Percentiles rank a stretch among this genome's conserved stretches.
Conservation (phyloP, 495 filamentous ascomycete genomes). For the Neurospora pannonica region DNA sequence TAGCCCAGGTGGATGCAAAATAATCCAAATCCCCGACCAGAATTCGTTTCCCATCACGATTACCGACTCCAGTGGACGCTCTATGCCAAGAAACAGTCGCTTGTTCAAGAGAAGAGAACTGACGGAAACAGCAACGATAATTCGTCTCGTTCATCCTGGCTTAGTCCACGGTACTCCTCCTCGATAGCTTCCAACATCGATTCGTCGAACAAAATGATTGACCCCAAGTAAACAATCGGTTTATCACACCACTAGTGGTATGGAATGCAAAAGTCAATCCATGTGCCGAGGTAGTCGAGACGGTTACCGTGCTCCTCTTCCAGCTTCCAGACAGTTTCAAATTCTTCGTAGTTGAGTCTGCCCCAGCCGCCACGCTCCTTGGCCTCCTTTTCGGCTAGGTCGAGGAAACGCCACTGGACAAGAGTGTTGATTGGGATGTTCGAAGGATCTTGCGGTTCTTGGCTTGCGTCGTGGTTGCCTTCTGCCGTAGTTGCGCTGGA, state of each 20-base stretch:
- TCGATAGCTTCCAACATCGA: background rate
- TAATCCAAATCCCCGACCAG: background rate
- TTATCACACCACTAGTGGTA: conserved; percentile 15
- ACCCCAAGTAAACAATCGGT: background rate
- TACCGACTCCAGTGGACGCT: background rate
- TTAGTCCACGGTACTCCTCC: background rate
- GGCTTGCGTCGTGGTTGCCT: background rate
- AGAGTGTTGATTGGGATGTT: conserved; percentile 24
- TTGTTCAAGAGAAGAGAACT: background rate
- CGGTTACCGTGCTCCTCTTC: conserved; percentile 43
- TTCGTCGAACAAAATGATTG: background rate
- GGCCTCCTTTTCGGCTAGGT: conserved; percentile 55
- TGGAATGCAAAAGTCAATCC: conserved; percentile 72
- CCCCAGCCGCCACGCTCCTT: conserved; percentile 63
- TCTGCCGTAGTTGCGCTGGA: background rate
- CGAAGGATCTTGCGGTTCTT: background rate
- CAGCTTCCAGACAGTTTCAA: conserved; percentile 57
- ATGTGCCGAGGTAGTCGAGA: conserved; percentile 69
- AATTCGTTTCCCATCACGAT: background rate
- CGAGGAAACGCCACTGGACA: conserved; percentile 46
- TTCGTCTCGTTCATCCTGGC: background rate
- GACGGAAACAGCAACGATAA: background rate
- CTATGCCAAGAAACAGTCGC: background rate
- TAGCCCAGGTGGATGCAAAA: background rate
- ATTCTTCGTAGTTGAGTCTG: conserved; percentile 61